These are phyloP conservation scores for Neospora caninum DNA, from an alignment of 169 alveolate species.

Conservation along the genomic window DNA sequence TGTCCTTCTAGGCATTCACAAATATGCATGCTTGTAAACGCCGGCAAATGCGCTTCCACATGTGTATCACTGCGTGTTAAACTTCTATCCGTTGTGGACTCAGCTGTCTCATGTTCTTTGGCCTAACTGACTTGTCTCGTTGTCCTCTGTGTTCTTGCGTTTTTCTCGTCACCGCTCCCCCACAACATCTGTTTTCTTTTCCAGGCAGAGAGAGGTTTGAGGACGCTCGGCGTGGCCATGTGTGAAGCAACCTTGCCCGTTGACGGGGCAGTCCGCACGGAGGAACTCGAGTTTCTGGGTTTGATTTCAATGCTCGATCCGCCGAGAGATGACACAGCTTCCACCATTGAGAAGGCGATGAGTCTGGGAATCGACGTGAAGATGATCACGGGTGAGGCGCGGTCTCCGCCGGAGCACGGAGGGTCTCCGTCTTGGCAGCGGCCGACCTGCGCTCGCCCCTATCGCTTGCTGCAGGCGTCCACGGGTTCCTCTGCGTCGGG, in stretches of 20 bases:
- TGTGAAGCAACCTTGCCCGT: conserved; percentile 37
- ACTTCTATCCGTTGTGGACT: background rate
- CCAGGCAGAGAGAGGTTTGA: conserved; percentile 63
- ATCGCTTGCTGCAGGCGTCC: background rate
- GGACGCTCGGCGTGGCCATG: conserved; percentile 70
- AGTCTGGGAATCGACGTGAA: conserved; percentile 84
- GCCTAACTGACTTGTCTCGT: background rate
- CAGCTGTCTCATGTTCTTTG: background rate
- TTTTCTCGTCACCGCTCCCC: background rate
- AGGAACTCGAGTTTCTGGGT: conserved; percentile 67
- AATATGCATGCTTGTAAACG: background rate
- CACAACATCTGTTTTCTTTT: background rate
- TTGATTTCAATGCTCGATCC: conserved; percentile 73
- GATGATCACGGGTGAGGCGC: conserved; percentile 86
- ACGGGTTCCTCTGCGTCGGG: no score
- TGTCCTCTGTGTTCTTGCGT: background rate
- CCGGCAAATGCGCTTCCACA: background rate
- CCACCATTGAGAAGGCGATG: conserved; percentile 76
- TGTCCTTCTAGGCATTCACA: no score
- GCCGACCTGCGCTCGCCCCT: no score
- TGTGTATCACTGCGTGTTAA: no score
- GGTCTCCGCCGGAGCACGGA: background rate
- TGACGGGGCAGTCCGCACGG: conserved; percentile 26
- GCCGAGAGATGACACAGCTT: conserved; percentile 76
- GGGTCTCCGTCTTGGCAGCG: no score